These are phyloP conservation scores for Diaporthe sp. DNA, from an alignment of 2,329 filamentous ascomycete genomes.

Conservation along the genomic window DNA sequence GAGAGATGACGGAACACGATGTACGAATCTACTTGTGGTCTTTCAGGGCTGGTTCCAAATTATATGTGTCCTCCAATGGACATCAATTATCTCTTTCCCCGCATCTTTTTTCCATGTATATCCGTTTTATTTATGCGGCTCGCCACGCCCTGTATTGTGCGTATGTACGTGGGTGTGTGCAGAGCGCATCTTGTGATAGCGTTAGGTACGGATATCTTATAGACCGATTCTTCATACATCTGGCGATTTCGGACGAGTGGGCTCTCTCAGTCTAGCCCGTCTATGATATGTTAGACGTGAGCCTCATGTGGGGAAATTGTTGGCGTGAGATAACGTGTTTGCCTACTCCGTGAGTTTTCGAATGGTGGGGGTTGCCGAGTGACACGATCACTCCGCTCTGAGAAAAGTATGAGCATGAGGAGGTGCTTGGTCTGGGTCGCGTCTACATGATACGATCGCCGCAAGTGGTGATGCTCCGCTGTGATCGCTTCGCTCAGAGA, in stretches of 20 bases:
- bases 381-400: too few species aligned
- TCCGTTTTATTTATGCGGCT: constrained; percentile 16
- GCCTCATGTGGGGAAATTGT: background rate
- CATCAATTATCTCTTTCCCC: constrained; percentile 4
- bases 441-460: too few species aligned
- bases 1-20: constrained; percentile 3
- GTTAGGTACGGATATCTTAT: constrained; percentile 19
- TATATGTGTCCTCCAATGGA: background rate
- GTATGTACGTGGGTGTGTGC: background rate
- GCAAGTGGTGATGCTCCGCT: too few species aligned
- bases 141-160: background rate
- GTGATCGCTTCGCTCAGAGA: too few species aligned
- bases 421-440: too few species aligned
- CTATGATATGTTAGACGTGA: background rate
- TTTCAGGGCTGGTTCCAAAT: constrained; percentile 17
- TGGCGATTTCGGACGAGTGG: background rate
- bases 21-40: constrained; percentile 11
- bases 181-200: background rate
- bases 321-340: too few species aligned
- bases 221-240: background rate
- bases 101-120: constrained; percentile 6
- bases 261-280: background rate
- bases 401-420: too few species aligned
- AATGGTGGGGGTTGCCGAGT: too few species aligned
- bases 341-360: too few species aligned